A percentile compares a stretch with the other conserved stretches of the same genome.
phyloP scores from a whole-genome alignment of 495 filamentous ascomycete species.

The Penicillium atrosanguineum region DNA sequence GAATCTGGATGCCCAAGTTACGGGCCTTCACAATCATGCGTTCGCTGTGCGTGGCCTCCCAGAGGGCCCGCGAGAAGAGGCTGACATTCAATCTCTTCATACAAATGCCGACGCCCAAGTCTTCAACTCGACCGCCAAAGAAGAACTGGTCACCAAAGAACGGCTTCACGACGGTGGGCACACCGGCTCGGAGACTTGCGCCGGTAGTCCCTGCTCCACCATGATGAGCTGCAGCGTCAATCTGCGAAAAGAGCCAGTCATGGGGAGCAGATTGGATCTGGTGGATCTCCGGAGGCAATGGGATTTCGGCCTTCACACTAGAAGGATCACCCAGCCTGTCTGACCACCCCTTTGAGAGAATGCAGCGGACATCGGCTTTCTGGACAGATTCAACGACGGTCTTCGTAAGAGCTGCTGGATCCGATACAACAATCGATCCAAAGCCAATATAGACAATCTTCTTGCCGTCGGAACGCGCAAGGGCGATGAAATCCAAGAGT shows the following conservation, averaged over 20 bases:
- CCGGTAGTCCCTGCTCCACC: slow-evolving; percentile 95
- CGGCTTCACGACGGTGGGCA: slow-evolving; percentile 92
- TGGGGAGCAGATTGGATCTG: slow-evolving; percentile 91
- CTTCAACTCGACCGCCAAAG: slow-evolving; percentile 84
- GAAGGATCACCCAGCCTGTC: slow-evolving; percentile 70
- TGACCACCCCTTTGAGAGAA: slow-evolving; percentile 99
- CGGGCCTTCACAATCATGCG: slow-evolving; percentile 86
- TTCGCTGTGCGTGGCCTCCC: slow-evolving; percentile 84
- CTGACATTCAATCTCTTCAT: slow-evolving; percentile 84
- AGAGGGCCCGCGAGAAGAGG: slow-evolving; percentile 80
- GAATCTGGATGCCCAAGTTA: slow-evolving; percentile 79
- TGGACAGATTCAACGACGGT: slow-evolving; percentile 86
- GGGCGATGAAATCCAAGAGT: slow-evolving; percentile 73
- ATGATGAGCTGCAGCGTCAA: slow-evolving; percentile 93
- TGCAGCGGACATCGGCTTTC: slow-evolving; percentile 92
- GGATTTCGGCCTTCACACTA: slow-evolving; percentile 60
- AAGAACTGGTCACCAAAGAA: slow-evolving; percentile 99
- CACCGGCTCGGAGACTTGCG: slow-evolving; percentile 84
- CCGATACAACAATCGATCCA: slow-evolving; percentile 91
- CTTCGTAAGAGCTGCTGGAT: slow-evolving; percentile 80
- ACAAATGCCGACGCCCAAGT: slow-evolving; percentile 87
- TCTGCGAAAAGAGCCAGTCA: slow-evolving; percentile 93
- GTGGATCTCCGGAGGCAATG: slow-evolving; percentile 75
- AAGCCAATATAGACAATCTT: slow-evolving; percentile 97
- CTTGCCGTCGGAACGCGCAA: slow-evolving; percentile 76